A percentile compares a stretch with the other conserved stretches of the same genome.
Evolutionary conservation across 371 early-diverging fungal species (phyloP).

Genomic region (Lichtheimia corymbifera): DNA sequence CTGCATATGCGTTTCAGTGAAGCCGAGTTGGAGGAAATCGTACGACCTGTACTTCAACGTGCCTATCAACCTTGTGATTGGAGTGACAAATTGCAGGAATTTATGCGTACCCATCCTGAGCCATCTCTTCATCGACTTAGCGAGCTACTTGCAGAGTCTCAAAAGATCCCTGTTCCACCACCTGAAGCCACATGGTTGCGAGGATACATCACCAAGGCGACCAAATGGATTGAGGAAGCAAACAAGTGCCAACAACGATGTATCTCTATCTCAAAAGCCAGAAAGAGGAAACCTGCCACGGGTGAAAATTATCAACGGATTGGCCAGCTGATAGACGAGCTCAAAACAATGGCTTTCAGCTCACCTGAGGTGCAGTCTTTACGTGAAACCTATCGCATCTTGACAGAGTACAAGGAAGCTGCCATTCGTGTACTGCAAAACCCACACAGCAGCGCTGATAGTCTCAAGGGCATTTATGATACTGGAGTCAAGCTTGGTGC

Average conservation of each 20-base stretch:
- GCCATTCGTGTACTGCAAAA: slow-evolving; percentile 2
- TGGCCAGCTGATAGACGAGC: slow-evolving; percentile 12
- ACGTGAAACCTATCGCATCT: slow-evolving; percentile 1
- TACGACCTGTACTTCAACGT: slow-evolving; percentile 18
- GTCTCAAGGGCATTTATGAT: slow-evolving; percentile 11
- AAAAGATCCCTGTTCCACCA: slow-evolving; percentile 32
- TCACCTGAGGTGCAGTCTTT: slow-evolving; percentile 17
- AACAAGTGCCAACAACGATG: slow-evolving; percentile 7
- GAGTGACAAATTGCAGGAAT: slow-evolving; percentile 36
- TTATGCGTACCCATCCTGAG: slow-evolving; percentile 41
- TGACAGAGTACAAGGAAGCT: slow-evolving; percentile 13
- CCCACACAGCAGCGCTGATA: neutral
- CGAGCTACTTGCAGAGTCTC: slow-evolving; percentile 50
- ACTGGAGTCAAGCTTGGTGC: slow-evolving; percentile 13
- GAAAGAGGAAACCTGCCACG: neutral
- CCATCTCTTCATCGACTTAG: slow-evolving; percentile 58
- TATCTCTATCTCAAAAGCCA: slow-evolving; percentile 5
- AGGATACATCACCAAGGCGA: slow-evolving; percentile 16
- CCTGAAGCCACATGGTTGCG: slow-evolving; percentile 19
- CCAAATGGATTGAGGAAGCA: slow-evolving; percentile 22
- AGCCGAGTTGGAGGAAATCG: slow-evolving; percentile 43
- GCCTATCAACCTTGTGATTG: slow-evolving; percentile 39
- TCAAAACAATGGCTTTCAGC: slow-evolving; percentile 12
- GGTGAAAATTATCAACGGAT: slow-evolving; percentile 17
- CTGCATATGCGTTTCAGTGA: slow-evolving; percentile 59